Conservation (phyloP, 371 early-diverging fungal species). For the Mortierella sp. region DNA sequence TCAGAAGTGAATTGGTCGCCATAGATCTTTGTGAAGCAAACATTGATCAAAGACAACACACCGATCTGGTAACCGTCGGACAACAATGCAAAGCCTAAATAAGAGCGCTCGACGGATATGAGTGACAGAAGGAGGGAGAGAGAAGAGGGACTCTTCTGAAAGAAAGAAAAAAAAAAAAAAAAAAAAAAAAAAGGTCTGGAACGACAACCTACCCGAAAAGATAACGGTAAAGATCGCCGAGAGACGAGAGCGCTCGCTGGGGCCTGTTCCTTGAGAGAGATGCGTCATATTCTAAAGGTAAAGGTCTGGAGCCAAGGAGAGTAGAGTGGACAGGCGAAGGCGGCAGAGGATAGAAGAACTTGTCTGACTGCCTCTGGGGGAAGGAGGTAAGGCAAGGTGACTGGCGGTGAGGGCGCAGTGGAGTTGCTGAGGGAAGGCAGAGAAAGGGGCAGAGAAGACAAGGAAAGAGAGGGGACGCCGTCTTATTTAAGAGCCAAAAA, state of each 20-base stretch:
- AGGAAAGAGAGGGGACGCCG: background rate
- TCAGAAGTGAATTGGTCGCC: slow-evolving; percentile 19
- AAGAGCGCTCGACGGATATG: background rate
- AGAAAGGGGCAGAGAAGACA: background rate
- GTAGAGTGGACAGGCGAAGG: background rate
- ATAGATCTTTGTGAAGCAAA: slow-evolving; percentile 22
- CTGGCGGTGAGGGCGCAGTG: no score
- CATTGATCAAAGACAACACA: slow-evolving; percentile 36
- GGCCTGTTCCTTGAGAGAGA: background rate
- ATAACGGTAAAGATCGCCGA: slow-evolving; percentile 37
- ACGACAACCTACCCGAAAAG: slow-evolving; percentile 20
- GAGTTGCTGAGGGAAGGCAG: background rate
- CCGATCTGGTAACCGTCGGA: slow-evolving; percentile 49
- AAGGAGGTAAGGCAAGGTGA: no score
- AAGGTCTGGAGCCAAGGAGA: background rate
- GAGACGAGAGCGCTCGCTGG: slow-evolving; percentile 12
- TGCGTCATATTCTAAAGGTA: slow-evolving; percentile 3
- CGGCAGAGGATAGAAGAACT: background rate
- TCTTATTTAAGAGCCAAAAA: no score
- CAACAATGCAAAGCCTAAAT: slow-evolving; percentile 32
- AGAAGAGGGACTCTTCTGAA: no score
- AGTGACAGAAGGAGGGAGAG: background rate
- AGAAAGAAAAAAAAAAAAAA: background rate
- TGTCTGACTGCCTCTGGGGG: no score
- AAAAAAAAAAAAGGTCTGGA: no score